Base-by-base conservation (phyloP, 441 rosid species). In the Pelargonium hybrid region DNA sequence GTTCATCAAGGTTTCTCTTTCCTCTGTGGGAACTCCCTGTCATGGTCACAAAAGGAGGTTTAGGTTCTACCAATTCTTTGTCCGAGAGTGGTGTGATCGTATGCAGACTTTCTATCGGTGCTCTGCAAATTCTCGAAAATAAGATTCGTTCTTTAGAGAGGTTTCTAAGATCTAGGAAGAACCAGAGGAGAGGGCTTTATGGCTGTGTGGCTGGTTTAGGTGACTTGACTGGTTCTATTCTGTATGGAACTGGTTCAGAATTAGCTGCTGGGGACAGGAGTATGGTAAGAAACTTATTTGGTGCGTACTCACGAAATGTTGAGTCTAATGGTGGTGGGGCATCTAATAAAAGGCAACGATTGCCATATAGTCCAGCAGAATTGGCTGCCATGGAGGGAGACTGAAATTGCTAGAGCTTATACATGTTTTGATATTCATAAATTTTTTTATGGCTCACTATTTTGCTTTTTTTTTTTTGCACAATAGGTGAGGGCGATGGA, bases 11-110 rank as follows among this genome's bases (percentile, higher is more conserved):
- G 81, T 84, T 94, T 83, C 82, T 94, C 68, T 87, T 90, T 72
- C 97, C 99, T 15, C 73, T 94, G 34, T 94, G 99, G 99, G 99
- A 90, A 75, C 88, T 94, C 70, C 90, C 97, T 63, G 89, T 90
- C 68, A 82, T 90, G 83, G 81, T 86, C 73, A 71, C 73, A 74
- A 92, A 85, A 79, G 83, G 84, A 68, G 86, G 78, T 71, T 25
- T 65, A 66, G 76, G 73, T 73, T 41, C 80, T 45, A 73, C 83
- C 66, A 83, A 81, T 75, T 75, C 80, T 47, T 65, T 75, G 54
- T 76, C 82, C 29, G 96, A 85, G 77, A 82, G 82, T 47, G 87
- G 87, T 65, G 82, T 90, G 17, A 70, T 89, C 74, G 79, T 81
- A 65, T 94, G 92, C 77, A 86, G 98, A 80, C 92, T 94, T 71